Conservation (phyloP, 2,329 filamentous ascomycete genomes). For the Phialophora expanda region DNA sequence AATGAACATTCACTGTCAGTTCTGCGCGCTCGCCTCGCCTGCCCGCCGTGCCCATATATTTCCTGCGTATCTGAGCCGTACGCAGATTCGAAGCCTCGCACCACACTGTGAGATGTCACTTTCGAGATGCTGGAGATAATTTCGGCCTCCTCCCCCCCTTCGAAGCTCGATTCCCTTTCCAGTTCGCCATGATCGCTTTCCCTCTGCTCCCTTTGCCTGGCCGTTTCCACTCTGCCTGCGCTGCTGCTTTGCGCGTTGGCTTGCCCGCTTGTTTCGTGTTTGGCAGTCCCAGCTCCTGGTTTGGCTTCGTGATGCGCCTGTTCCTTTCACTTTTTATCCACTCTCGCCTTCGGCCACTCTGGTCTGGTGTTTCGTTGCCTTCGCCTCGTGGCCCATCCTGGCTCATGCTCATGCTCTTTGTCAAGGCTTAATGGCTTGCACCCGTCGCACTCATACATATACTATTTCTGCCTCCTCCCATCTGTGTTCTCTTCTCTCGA, state of each 20-base stretch:
- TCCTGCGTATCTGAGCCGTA: constrained; percentile 9
- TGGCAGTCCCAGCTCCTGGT: constrained; percentile 9
- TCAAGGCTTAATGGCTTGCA: constrained; percentile 17
- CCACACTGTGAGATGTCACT: constrained; percentile 12
- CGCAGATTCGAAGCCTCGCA: constrained; percentile 10
- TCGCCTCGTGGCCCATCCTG: constrained; percentile 27
- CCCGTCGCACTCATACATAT: constrained; percentile 29
- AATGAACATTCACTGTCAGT: constrained; percentile 1
- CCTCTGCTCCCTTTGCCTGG: constrained; percentile 7
- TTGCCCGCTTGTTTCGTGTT: constrained; percentile 20
- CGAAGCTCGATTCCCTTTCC: constrained; percentile 7
- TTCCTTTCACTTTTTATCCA: constrained; percentile 17
- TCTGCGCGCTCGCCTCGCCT: constrained; percentile 3
- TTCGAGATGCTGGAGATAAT: constrained; percentile 6
- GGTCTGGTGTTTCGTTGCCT: constrained; percentile 24
- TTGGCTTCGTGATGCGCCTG: constrained; percentile 13
- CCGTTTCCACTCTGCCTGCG: constrained; percentile 4
- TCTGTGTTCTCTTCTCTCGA: constrained; percentile 31
- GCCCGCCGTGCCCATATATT: constrained; percentile 1
- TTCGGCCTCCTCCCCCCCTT: constrained; percentile 1
- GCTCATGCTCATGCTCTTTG: constrained; percentile 32
- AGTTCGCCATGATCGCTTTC: constrained; percentile 2
- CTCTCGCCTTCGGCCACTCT: constrained; percentile 15
- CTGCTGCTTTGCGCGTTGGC: background rate
- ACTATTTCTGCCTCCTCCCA: constrained; percentile 30